These are phyloP conservation scores for Sclerotinia glacialis DNA, from an alignment of 2,329 filamentous ascomycete genomes.

Conservation along the genomic window DNA sequence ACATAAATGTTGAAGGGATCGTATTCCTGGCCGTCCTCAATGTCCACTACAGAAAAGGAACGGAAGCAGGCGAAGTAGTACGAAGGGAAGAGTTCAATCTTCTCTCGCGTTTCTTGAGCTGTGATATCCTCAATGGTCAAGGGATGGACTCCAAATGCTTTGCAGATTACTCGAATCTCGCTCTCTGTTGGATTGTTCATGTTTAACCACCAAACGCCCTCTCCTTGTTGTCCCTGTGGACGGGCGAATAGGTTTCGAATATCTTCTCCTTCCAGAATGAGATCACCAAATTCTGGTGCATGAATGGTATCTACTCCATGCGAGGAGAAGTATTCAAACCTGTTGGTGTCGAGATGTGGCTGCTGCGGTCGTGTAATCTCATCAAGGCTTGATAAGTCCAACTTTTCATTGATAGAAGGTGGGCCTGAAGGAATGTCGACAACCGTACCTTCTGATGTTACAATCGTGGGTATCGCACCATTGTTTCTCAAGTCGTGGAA, in stretches of 20 bases:
- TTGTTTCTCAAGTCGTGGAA: constrained; percentile 38
- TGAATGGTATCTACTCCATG: constrained; percentile 92
- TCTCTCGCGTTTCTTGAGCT: constrained; percentile 93
- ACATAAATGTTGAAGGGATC: constrained; percentile 97
- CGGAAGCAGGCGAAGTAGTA: constrained; percentile 99
- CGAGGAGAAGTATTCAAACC: constrained; percentile 96
- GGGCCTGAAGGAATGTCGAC: constrained; percentile 50
- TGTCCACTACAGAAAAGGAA: constrained; percentile 78
- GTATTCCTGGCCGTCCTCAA: constrained; percentile 77
- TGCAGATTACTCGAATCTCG: constrained; percentile 83
- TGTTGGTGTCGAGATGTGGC: constrained; percentile 63
- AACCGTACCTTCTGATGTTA: constrained; percentile 56
- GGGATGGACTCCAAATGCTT: constrained; percentile 92
- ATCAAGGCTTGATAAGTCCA: constrained; percentile 43
- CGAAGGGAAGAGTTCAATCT: constrained; percentile 94
- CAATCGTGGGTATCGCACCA: constrained; percentile 24
- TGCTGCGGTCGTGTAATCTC: constrained; percentile 32
- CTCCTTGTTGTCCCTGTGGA: constrained; percentile 59
- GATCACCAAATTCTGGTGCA: constrained; percentile 80
- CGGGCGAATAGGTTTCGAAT: constrained; percentile 81
- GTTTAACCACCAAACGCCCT: constrained; percentile 98
- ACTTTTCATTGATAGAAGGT: constrained; percentile 50
- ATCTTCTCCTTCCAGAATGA: constrained; percentile 84
- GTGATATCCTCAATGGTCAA: constrained; percentile 95
- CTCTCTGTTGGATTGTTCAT: constrained; percentile 86